Percentiles rank a stretch among this genome's conserved stretches.
phyloP scores from a whole-genome alignment of 495 filamentous ascomycete species.

The Penicillium pancosmium region DNA sequence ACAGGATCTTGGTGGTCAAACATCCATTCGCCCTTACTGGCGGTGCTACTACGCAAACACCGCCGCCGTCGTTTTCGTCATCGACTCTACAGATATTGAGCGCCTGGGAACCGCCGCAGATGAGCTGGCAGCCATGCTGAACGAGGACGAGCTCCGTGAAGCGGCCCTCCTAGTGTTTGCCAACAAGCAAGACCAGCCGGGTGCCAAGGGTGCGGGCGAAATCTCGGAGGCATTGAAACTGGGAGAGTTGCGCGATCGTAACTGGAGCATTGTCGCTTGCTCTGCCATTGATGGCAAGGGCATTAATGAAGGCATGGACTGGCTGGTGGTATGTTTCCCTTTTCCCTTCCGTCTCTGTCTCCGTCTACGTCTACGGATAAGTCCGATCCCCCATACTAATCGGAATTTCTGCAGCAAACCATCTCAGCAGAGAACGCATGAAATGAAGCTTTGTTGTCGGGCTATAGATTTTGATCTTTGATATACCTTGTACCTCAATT shows the following conservation, averaged over 20 bases:
- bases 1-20: slow-evolving; percentile 94
- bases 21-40: slow-evolving; percentile 97
- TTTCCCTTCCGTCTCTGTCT: neutral
- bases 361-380: neutral
- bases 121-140: slow-evolving; percentile 91
- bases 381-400: slow-evolving; percentile 17
- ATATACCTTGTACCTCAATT: slow-evolving; percentile 34
- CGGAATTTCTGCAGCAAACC: slow-evolving; percentile 40
- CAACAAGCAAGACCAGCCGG: slow-evolving; percentile 98
- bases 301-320: slow-evolving; percentile 97
- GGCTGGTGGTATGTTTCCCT: slow-evolving; percentile 80
- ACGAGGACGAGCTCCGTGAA: slow-evolving; percentile 93
- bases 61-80: slow-evolving; percentile 97
- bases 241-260: slow-evolving; percentile 89
- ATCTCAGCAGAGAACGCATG: slow-evolving; percentile 52
- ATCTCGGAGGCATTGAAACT: slow-evolving; percentile 91
- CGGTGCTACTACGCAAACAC: slow-evolving; percentile 99
- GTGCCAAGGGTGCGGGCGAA: slow-evolving; percentile 93
- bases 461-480: slow-evolving; percentile 41
- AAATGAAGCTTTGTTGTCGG: slow-evolving; percentile 38
- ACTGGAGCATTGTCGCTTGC: slow-evolving; percentile 98
- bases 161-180: slow-evolving; percentile 93
- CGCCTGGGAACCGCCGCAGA: slow-evolving; percentile 89
- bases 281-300: slow-evolving; percentile 94
- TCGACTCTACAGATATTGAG: slow-evolving; percentile 96